A percentile compares a stretch with the other conserved stretches of the same genome.
phyloP scores from a whole-genome alignment of 2,329 filamentous ascomycete genomes.

The Clonostachys solani region DNA sequence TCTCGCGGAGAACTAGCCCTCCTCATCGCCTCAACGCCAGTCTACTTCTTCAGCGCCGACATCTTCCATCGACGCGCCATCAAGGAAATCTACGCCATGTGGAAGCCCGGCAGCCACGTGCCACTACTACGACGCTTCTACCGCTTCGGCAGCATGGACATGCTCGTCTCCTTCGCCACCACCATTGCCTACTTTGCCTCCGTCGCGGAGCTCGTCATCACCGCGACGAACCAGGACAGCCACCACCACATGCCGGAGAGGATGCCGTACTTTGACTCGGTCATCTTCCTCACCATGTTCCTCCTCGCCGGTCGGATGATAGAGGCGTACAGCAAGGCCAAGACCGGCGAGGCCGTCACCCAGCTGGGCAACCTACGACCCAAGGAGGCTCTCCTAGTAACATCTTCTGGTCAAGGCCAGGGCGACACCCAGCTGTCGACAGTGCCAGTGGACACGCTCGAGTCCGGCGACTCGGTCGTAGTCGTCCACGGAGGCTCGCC shows the following conservation, averaged over 20 bases:
- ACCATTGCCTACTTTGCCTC: slow-evolving; percentile 85
- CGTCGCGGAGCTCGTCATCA: slow-evolving; percentile 66
- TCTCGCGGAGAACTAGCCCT: slow-evolving; percentile 75
- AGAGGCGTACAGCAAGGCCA: slow-evolving; percentile 89
- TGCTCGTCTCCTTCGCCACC: slow-evolving; percentile 85
- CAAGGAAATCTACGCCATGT: slow-evolving; percentile 74
- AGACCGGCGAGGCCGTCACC: slow-evolving; percentile 80
- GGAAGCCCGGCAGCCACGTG: slow-evolving; percentile 70
- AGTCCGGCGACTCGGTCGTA: slow-evolving; percentile 69
- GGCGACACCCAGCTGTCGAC: slow-evolving; percentile 27
- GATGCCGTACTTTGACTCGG: slow-evolving; percentile 82
- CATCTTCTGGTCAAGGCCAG: slow-evolving; percentile 27
- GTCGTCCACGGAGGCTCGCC: slow-evolving; percentile 79
- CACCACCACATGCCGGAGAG: slow-evolving; percentile 29
- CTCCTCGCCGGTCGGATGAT: slow-evolving; percentile 70
- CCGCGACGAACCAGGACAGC: slow-evolving; percentile 42
- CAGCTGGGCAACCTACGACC: slow-evolving; percentile 75
- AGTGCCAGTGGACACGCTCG: slow-evolving; percentile 64
- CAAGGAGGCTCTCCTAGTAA: slow-evolving; percentile 67
- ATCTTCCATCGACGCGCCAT: slow-evolving; percentile 76
- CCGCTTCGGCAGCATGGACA: slow-evolving; percentile 96
- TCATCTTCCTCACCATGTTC: slow-evolving; percentile 88
- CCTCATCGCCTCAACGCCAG: slow-evolving; percentile 76
- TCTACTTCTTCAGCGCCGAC: slow-evolving; percentile 84
- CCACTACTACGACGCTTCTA: slow-evolving; percentile 75